Evolutionary conservation across 2,329 filamentous ascomycete genomes (phyloP).

Genomic region (Tolypocladium inflatum): DNA sequence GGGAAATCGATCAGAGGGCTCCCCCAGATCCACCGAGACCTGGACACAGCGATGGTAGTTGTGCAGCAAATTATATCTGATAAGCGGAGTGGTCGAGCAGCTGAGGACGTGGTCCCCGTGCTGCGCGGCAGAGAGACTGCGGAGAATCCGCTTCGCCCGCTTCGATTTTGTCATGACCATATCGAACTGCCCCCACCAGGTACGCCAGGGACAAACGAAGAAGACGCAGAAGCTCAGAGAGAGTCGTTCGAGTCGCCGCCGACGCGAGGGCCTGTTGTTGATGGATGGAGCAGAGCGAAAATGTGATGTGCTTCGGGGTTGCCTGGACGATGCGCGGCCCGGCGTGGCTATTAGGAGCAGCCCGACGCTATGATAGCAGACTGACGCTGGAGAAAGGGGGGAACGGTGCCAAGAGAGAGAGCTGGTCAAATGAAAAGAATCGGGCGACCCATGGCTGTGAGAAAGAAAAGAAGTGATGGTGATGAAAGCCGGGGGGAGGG

Average conservation of each 20-base stretch:
- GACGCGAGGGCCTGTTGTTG: neutral
- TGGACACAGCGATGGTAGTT: constrained; percentile 18
- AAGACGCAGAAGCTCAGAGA: neutral
- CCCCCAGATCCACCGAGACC: constrained; percentile 15
- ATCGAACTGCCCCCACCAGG: constrained; percentile 2
- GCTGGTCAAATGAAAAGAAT: neutral
- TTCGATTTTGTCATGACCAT: constrained; percentile 17
- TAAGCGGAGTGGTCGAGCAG: constrained; percentile 15
- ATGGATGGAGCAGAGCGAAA: neutral
- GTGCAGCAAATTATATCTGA: constrained; percentile 20
- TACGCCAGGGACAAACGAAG: neutral
- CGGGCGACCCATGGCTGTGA: constrained; percentile 1
- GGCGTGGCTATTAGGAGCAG: neutral
- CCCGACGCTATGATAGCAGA: neutral
- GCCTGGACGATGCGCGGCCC: neutral
- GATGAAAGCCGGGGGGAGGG: neutral
- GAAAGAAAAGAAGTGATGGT: neutral
- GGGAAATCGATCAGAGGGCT: constrained; percentile 16
- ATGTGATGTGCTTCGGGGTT: neutral
- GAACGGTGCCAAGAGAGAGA: neutral
- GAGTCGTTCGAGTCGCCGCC: neutral
- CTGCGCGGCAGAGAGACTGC: constrained; percentile 20
- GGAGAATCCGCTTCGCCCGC: constrained; percentile 26
- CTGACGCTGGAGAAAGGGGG: neutral
- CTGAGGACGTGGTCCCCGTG: constrained; percentile 28